Evolutionary conservation across 2,329 filamentous ascomycete species (phyloP).

Genomic region (Gnomoniopsis smithogilvyi): DNA sequence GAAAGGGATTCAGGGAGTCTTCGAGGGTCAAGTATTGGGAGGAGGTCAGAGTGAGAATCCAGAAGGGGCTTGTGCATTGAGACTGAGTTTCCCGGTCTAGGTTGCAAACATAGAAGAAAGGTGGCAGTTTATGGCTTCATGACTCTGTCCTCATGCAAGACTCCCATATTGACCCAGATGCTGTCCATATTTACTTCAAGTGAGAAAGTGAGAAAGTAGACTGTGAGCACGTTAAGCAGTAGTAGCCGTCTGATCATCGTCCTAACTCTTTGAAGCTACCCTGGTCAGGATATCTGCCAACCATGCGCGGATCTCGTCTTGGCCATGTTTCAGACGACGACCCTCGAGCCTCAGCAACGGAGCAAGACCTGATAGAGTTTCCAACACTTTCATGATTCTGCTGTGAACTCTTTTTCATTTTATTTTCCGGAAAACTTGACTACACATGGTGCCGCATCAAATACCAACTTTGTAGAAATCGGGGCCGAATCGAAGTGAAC

Average conservation of each 20-base stretch:
- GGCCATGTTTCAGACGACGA: not conserved
- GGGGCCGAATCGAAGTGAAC: not conserved
- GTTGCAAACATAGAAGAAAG: too few species aligned
- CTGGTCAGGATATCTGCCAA: not conserved
- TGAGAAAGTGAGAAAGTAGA: not conserved
- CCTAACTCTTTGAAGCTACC: not conserved
- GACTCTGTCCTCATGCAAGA: too few species aligned
- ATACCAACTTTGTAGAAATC: not conserved
- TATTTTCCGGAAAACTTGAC: not conserved
- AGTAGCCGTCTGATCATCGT: not conserved
- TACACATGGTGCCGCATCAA: not conserved
- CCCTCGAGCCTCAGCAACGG: not conserved
- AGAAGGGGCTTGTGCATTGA: constrained; percentile 28
- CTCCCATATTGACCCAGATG: too few species aligned
- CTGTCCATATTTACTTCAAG: too few species aligned
- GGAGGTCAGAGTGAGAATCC: constrained; percentile 26
- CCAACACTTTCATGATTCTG: not conserved
- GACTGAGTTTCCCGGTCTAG: too few species aligned
- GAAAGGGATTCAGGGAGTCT: constrained; percentile 26
- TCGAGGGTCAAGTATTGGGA: constrained; percentile 28
- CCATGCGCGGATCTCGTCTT: not conserved
- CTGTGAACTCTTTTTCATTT: not conserved
- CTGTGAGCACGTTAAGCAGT: not conserved
- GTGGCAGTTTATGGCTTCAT: too few species aligned
- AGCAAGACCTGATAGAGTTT: not conserved